These are phyloP conservation scores for Populus tremula DNA, from an alignment of 345 rosid genomes.

Conservation along the genomic window DNA sequence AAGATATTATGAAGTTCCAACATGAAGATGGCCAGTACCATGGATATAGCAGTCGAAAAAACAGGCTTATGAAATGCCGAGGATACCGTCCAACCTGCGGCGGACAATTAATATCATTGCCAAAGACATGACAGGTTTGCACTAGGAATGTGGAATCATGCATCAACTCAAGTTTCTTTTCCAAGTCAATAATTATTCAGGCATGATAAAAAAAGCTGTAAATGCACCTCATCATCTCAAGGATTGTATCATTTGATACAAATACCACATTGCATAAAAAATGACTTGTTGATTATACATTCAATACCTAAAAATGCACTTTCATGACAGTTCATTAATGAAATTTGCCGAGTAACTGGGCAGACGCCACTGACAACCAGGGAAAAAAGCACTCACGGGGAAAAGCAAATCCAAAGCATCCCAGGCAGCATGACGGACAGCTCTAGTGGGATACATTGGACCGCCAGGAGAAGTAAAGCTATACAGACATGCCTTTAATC, in stretches of 20 bases:
- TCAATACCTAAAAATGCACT: neutral
- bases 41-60: conserved; percentile 86
- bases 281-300: neutral
- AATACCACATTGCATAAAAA: neutral
- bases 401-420: conserved; percentile 84
- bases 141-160: neutral
- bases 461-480: conserved; percentile 98
- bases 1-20: conserved; percentile 77
- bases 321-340: neutral
- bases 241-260: neutral
- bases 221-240: neutral
- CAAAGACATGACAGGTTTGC: neutral
- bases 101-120: conserved; percentile 2
- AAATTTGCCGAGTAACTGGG: neutral
- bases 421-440: conserved; percentile 99
- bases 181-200: neutral
- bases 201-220: neutral
- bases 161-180: neutral
- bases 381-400: conserved; percentile 61
- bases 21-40: conserved; percentile 99
- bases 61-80: conserved; percentile 90
- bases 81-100: conserved; percentile 92
- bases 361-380: neutral
- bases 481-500: conserved; percentile 85
- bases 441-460: conserved; percentile 99